Base-by-base conservation (phyloP, 352 stramenopile species). In the Blastocystis hominis region DNA sequence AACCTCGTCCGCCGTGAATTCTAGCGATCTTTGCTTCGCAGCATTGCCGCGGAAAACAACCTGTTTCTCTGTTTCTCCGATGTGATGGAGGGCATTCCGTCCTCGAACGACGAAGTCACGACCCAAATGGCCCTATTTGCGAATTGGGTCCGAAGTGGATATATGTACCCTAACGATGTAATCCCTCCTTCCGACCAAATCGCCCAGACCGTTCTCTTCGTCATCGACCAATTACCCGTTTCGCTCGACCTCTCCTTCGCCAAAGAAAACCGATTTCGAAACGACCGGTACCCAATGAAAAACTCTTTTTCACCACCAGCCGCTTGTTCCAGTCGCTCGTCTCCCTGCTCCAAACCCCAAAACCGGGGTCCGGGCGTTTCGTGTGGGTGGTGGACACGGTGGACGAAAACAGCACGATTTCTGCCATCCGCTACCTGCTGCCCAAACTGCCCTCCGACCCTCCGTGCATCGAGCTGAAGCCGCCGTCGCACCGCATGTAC, bases 311-410 rank as follows among this genome's bases (percentile, higher is more conserved):
- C 38, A 72, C 30, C 24, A 2, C n/a, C 24, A 72, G 62, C 6
- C 9, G 3, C 6, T 20, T 17, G 15, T 72, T 72, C 62, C 24
- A 20, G 62, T 20, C 9, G 1, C 62, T 72, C n/a, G 15, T 72
- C 5, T 20, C 17, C 15, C 30, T 20, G 15, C 62, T 72, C 0
- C 36, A 50, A 20, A 59, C 50, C 13, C 13, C 10, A 0, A 59
- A 59, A 20, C 13, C 13, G 13, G n/a, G 10, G 13, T 13, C 2
- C 13, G 50, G 50, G 13, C 50, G 50, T 59, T 59, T 84, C 40
- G 10, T 84, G 53, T 84, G 72, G 72, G 46, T 84, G 13, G 72
- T 84, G 3, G 72, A 84, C 44, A 66, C 72, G 9, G 54, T 53
- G 36, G 54, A 84, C 50, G 72, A 84, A 34, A 64, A 9, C 0